Percentiles rank a stretch among this genome's conserved stretches.
These are phyloP conservation scores for Pseudocercospora cruenta DNA, from an alignment of 2,329 filamentous ascomycete genomes.

Conservation along the genomic window DNA sequence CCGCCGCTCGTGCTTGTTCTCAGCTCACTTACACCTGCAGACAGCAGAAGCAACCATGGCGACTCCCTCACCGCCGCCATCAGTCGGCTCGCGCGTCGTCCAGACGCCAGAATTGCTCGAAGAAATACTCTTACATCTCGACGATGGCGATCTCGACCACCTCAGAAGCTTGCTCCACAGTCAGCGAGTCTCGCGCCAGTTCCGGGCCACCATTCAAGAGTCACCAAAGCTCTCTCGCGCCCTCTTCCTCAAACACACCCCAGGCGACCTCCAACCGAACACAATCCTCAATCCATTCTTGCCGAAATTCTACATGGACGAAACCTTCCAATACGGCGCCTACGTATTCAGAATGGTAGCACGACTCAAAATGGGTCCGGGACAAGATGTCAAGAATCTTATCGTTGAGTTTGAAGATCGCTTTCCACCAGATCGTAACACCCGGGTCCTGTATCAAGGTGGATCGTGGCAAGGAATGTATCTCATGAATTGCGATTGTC, in stretches of 20 bases:
- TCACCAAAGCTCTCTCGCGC: no score
- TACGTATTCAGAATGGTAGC: not conserved
- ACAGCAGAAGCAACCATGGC: not conserved
- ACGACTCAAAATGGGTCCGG: no score
- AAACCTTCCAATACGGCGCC: no score
- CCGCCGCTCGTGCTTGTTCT: no score
- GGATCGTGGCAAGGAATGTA: not conserved
- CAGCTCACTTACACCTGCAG: not conserved
- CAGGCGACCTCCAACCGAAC: no score
- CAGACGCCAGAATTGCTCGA: not conserved
- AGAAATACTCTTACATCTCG: not conserved
- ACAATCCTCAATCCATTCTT: no score
- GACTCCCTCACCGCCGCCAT: not conserved
- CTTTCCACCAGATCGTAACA: no score
- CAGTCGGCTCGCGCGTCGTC: not conserved
- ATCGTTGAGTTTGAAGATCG: no score
- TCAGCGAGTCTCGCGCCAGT: not conserved
- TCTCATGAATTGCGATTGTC: not conserved
- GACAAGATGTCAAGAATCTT: no score
- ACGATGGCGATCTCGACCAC: not conserved
- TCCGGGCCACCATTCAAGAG: not conserved
- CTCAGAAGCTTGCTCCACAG: not conserved
- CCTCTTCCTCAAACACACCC: not conserved
- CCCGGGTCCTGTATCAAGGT: no score
- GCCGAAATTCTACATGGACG: fast-evolving